Evolutionary conservation across 208 protist species (phyloP).

Genomic region (Leishmania aethiopica): DNA sequence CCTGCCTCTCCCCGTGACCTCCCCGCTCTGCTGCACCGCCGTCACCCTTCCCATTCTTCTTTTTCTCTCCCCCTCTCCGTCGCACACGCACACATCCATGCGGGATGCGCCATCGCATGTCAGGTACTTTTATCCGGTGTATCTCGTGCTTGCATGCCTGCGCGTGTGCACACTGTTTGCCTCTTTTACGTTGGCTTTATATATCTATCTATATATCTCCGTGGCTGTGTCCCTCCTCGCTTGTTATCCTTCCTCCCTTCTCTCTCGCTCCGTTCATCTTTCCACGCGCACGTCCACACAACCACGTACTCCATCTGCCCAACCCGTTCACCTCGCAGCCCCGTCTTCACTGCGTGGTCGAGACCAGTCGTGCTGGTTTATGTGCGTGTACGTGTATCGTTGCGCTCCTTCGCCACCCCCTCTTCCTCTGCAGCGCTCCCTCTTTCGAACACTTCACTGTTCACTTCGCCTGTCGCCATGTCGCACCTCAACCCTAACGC

Average conservation of each 20-base stretch:
- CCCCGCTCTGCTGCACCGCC: neutral
- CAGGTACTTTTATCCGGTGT: neutral
- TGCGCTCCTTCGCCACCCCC: neutral
- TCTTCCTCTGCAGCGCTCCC: neutral
- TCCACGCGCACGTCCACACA: neutral
- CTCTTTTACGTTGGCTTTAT: neutral
- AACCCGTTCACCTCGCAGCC: neutral
- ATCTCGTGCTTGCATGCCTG: neutral
- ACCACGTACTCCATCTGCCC: neutral
- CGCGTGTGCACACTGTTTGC: neutral
- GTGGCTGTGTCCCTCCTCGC: neutral
- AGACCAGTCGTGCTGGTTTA: neutral
- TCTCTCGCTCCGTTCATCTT: neutral
- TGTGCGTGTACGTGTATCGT: neutral
- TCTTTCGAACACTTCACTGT: neutral
- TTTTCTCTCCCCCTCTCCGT: neutral
- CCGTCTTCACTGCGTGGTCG: neutral
- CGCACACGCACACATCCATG: neutral
- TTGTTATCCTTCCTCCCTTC: neutral
- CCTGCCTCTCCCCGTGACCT: neutral
- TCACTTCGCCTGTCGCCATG: slow-evolving; percentile 21
- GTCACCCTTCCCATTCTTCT: neutral
- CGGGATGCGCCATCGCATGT: neutral
- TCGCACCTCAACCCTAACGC: slow-evolving; percentile 75
- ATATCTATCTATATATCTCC: too few species aligned